phyloP scores from a whole-genome alignment of 495 filamentous ascomycete species.

The Trypethelium eluteriae region DNA sequence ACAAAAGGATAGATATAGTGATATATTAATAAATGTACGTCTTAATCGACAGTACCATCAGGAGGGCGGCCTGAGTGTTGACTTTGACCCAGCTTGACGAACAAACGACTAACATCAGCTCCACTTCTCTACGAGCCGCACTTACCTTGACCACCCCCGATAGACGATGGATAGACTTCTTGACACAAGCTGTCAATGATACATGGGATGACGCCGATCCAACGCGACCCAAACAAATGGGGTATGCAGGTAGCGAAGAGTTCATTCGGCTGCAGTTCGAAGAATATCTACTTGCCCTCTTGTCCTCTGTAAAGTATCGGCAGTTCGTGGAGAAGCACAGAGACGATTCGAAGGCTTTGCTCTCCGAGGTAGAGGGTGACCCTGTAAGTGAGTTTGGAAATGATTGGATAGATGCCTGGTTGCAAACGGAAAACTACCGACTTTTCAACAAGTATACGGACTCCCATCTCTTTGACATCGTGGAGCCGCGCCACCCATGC shows the following conservation, averaged over 20 bases:
- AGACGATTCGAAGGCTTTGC: slow-evolving; percentile 50
- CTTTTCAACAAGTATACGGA: slow-evolving; percentile 75
- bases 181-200: slow-evolving; percentile 86
- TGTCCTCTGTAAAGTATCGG: slow-evolving; percentile 84
- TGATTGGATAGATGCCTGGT: slow-evolving; percentile 75
- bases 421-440: slow-evolving; percentile 76
- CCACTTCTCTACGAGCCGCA: slow-evolving; percentile 65
- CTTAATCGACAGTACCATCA: neutral
- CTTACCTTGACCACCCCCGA: slow-evolving; percentile 79
- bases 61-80: slow-evolving; percentile 11
- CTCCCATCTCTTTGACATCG: slow-evolving; percentile 84
- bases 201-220: slow-evolving; percentile 95
- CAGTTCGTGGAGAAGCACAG: slow-evolving; percentile 60
- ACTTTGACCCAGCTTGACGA: slow-evolving; percentile 62
- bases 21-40: slow-evolving; percentile 82
- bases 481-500: slow-evolving; percentile 85
- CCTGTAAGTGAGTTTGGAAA: slow-evolving; percentile 70
- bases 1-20: slow-evolving; percentile 94
- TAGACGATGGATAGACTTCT: slow-evolving; percentile 90
- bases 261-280: slow-evolving; percentile 97
- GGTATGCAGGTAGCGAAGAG: slow-evolving; percentile 93
- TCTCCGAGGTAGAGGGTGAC: slow-evolving; percentile 71
- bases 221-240: slow-evolving; percentile 79
- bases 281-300: slow-evolving; percentile 85
- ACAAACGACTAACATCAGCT: slow-evolving; percentile 73